phyloP scores from a whole-genome alignment of 345 rosid genomes.

The Lagerstroemia speciosa region DNA sequence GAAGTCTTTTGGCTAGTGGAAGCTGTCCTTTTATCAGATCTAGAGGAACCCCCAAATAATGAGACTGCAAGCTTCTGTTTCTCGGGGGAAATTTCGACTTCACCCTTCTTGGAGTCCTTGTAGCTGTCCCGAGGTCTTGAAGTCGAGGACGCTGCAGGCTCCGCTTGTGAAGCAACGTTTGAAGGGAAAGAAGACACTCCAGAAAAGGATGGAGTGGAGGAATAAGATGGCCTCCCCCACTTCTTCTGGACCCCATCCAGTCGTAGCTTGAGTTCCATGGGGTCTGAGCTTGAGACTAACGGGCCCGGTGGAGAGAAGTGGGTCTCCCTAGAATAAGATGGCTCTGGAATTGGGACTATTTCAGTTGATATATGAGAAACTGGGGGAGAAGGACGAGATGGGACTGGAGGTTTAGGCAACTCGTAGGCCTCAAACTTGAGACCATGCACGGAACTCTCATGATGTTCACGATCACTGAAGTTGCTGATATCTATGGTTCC shows the following conservation, averaged over 20 bases:
- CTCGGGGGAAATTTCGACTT: constrained; percentile 47
- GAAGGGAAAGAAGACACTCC: constrained; percentile 21
- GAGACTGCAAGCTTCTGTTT: constrained; percentile 99
- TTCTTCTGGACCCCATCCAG: constrained; percentile 94
- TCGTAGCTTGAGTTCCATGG: constrained; percentile 55
- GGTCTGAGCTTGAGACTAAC: constrained; percentile 19
- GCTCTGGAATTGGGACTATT: constrained; percentile 39
- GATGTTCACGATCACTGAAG: constrained; percentile 52
- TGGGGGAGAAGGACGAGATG: constrained; percentile 19
- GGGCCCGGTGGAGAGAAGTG: constrained; percentile 38
- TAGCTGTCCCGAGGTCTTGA: constrained; percentile 37
- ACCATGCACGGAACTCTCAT: constrained; percentile 54
- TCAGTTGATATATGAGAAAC: constrained; percentile 17
- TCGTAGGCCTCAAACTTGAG: constrained; percentile 97
- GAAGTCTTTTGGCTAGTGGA: constrained; percentile 19
- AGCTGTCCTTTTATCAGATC: constrained; percentile 48
- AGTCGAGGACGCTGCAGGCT: constrained; percentile 29
- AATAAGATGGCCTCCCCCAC: constrained; percentile 77
- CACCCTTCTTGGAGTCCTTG: constrained; percentile 42
- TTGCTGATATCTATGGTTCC: constrained; percentile 41
- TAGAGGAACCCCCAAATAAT: constrained; percentile 72
- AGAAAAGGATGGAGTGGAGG: constrained; percentile 40
- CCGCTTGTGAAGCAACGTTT: constrained; percentile 37
- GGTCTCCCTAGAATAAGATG: constrained; percentile 52
- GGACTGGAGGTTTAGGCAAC: constrained; percentile 51